phyloP scores from a whole-genome alignment of 441 rosid species.

The Syzygium malaccense region DNA sequence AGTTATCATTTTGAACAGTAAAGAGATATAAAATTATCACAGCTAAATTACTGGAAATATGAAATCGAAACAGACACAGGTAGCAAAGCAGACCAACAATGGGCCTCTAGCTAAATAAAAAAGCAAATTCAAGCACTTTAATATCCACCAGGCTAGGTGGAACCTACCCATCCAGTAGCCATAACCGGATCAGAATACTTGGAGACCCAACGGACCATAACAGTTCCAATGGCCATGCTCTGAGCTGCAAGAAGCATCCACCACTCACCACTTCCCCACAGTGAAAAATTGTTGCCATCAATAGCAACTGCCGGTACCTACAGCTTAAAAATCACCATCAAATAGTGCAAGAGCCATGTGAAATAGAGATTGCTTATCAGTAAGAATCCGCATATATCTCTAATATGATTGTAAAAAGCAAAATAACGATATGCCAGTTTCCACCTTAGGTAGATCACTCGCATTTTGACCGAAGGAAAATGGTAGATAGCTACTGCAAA shows the following conservation, averaged over 20 bases:
- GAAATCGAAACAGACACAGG: not conserved
- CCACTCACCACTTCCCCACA: conserved; percentile 98
- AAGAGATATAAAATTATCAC: not conserved
- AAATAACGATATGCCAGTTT: not conserved
- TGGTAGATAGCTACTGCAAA: not conserved
- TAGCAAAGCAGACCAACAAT: not conserved
- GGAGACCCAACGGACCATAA: conserved; percentile 93
- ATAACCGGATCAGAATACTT: conserved; percentile 85
- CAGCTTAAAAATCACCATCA: not conserved
- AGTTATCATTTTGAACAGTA: not conserved
- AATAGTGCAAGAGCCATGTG: not conserved
- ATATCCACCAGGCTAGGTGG: not conserved
- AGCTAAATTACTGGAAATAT: not conserved
- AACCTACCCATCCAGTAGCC: conserved; percentile 96
- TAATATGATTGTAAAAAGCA: not conserved
- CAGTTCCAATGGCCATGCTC: conserved; percentile 92
- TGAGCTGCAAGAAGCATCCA: conserved; percentile 99
- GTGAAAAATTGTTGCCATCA: conserved; percentile 43
- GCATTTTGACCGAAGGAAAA: not conserved
- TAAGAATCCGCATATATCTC: not conserved
- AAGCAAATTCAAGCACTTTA: not conserved
- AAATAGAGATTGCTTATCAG: not conserved
- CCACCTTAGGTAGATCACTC: not conserved
- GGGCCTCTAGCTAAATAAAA: not conserved
- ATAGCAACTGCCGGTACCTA: conserved; percentile 66